Percentiles rank a stretch among this genome's conserved stretches.
These are phyloP conservation scores for Colletotrichum abscissum DNA, from an alignment of 2,329 filamentous ascomycete genomes.

Conservation along the genomic window DNA sequence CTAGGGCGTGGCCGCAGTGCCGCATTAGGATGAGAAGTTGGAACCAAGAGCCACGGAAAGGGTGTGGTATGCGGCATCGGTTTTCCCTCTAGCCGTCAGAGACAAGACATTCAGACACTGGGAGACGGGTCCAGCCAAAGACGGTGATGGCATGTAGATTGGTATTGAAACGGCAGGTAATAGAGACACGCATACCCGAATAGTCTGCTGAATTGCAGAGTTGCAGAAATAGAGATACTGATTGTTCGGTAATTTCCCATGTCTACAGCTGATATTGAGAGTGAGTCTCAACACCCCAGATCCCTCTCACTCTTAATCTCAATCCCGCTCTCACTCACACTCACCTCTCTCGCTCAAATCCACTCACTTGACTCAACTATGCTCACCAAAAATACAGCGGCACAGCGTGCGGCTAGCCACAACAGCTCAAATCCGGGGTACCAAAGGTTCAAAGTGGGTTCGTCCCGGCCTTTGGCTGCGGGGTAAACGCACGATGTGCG, in stretches of 20 bases:
- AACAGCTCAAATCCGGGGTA: constrained; percentile 27
- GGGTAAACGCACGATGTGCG: constrained; percentile 25
- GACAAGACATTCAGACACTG: not conserved
- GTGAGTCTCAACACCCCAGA: not conserved
- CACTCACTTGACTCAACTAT: not conserved
- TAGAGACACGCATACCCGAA: not conserved
- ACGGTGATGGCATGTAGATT: not conserved
- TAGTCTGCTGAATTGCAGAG: not conserved
- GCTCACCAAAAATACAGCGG: not conserved
- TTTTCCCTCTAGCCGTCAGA: constrained; percentile 3
- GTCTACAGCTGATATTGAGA: not conserved
- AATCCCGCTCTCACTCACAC: no score
- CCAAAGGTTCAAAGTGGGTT: constrained; percentile 21
- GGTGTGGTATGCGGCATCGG: not conserved
- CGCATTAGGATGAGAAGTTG: constrained; percentile 11
- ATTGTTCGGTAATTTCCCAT: constrained; percentile 4
- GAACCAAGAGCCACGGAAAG: not conserved
- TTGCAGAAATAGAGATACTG: not conserved
- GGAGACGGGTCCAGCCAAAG: not conserved
- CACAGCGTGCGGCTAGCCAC: not conserved
- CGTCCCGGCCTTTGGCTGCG: constrained; percentile 20
- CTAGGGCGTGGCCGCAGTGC: constrained; percentile 5
- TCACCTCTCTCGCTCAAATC: not conserved
- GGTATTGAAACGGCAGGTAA: not conserved
- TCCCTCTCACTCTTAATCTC: not conserved